phyloP scores from a whole-genome alignment of 1,284 basidiomycete genomes.

The Stereum hirsutum region DNA sequence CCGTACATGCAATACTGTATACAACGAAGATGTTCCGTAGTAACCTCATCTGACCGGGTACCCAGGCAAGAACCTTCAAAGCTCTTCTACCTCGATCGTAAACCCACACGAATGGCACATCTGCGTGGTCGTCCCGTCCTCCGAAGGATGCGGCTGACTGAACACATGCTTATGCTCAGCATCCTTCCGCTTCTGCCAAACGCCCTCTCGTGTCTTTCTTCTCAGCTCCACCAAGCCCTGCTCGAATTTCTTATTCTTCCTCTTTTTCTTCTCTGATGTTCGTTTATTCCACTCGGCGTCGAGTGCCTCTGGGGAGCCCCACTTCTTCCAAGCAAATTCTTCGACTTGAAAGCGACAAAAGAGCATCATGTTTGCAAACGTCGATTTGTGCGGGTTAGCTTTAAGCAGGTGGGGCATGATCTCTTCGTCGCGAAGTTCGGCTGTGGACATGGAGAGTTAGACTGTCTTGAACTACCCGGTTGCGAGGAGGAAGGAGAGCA shows the following conservation, averaged over 20 bases:
- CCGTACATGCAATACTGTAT: too few relatives aligned
- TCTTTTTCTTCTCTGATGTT: slow-evolving; percentile 78
- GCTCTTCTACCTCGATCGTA: slow-evolving; percentile 77
- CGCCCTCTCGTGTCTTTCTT: slow-evolving; percentile 78
- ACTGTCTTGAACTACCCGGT: too few relatives aligned
- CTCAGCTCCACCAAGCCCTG: slow-evolving; percentile 77
- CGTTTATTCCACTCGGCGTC: slow-evolving; percentile 85
- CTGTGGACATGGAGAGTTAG: slow-evolving; percentile 25
- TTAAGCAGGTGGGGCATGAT: slow-evolving; percentile 90
- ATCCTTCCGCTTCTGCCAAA: slow-evolving; percentile 84
- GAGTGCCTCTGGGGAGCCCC: slow-evolving; percentile 89
- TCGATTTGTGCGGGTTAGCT: slow-evolving; percentile 94
- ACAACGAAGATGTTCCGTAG: too few relatives aligned
- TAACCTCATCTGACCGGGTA: too few relatives aligned
- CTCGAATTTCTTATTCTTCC: slow-evolving; percentile 92
- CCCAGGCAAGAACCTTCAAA: too few relatives aligned
- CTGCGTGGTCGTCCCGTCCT: slow-evolving; percentile 54
- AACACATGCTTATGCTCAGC: slow-evolving; percentile 83
- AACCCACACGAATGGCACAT: slow-evolving; percentile 84
- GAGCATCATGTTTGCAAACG: slow-evolving; percentile 99
- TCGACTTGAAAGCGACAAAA: slow-evolving; percentile 94
- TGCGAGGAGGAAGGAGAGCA: background rate
- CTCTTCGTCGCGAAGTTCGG: slow-evolving; percentile 90
- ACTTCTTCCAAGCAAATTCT: slow-evolving; percentile 95
- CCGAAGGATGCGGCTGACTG: slow-evolving; percentile 43